These are phyloP conservation scores for Taiwanofungus camphoratus DNA, from an alignment of 1,284 basidiomycete genomes.

Conservation along the genomic window DNA sequence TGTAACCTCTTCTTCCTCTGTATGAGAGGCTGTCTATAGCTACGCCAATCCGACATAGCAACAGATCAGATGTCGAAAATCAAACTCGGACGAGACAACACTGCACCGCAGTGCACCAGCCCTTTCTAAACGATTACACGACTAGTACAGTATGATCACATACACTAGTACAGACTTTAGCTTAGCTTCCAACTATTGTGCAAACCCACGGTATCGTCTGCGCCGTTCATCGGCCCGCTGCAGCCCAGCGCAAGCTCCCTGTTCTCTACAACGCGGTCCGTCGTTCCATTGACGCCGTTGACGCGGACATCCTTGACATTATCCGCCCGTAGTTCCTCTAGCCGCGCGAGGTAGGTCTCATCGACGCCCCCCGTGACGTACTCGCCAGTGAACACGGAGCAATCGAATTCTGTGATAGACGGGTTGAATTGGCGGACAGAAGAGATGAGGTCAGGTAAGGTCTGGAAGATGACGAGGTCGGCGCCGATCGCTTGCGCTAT, in stretches of 20 bases:
- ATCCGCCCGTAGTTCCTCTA: slow-evolving; percentile 83
- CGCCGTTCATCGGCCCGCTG: slow-evolving; percentile 45
- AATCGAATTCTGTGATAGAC: slow-evolving; percentile 80
- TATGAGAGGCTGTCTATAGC: no score
- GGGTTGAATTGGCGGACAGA: slow-evolving; percentile 90
- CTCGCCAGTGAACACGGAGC: slow-evolving; percentile 96
- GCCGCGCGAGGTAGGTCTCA: slow-evolving; percentile 71
- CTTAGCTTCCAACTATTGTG: slow-evolving; percentile 59
- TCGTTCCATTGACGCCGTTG: slow-evolving; percentile 20
- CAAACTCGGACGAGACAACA: no score
- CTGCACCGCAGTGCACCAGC: no score
- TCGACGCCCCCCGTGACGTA: slow-evolving; percentile 97
- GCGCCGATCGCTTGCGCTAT: slow-evolving; percentile 89
- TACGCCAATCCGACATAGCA: no score
- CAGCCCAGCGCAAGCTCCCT: slow-evolving; percentile 28
- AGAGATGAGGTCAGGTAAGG: slow-evolving; percentile 82
- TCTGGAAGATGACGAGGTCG: slow-evolving; percentile 97
- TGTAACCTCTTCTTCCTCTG: no score
- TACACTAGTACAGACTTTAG: slow-evolving; percentile 5
- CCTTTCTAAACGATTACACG: neutral
- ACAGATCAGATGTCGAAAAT: no score
- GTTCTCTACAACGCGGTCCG: slow-evolving; percentile 18
- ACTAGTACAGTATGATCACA: neutral
- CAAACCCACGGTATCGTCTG: slow-evolving; percentile 72
- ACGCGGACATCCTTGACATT: slow-evolving; percentile 47